Base-by-base conservation (phyloP, 495 filamentous ascomycete species). In the Evernia prunastri region DNA sequence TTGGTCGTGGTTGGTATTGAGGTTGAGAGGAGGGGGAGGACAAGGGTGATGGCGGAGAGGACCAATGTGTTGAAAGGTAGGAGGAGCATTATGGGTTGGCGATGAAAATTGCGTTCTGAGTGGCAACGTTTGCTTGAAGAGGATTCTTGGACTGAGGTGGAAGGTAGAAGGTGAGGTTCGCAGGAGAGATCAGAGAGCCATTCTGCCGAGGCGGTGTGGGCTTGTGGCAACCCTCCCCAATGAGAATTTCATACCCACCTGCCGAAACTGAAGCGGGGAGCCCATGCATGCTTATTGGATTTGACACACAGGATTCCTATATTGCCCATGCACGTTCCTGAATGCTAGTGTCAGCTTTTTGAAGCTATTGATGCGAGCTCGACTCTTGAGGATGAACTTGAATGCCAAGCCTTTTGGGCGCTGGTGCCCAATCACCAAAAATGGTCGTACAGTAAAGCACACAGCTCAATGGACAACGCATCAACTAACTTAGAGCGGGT, bases 341-440 rank as follows among this genome's bases (percentile, higher is more conserved):
- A 49, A 56, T 56, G 27, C n/a, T 39, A 49, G 33, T 33, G 13
- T 47, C 59, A 56, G 29, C 51, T 23, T 56, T 45, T 45, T 4
- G 1, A 57, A 15, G 17, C 40, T 18, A 62, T 33, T 61, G 40
- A 56, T 39, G 59, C 53, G 43, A n/a, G 20, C 29, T 20, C n/a
- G n/a, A n/a, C n/a, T 42, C 33, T 25, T 62, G 56, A 35, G 58
- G 27, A 29, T 51, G 18, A 53, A 58, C 47, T 33, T 25, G 33
- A 66, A 43, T 60, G 64, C 64, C 64, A 63, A 66, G 59, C 42
- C 37, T 31, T 35, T 47, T 35, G 33, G 61, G 64, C 61, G 43
- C 39, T 66, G 64, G 49, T 66, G 64, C 64, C 64, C 64, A 66
- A 66, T 45, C 23, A 36, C 37, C 61, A 54, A 20, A 33, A 57